phyloP scores from a whole-genome alignment of 148 eudicot genomes.

The Simmondsia chinensis region DNA sequence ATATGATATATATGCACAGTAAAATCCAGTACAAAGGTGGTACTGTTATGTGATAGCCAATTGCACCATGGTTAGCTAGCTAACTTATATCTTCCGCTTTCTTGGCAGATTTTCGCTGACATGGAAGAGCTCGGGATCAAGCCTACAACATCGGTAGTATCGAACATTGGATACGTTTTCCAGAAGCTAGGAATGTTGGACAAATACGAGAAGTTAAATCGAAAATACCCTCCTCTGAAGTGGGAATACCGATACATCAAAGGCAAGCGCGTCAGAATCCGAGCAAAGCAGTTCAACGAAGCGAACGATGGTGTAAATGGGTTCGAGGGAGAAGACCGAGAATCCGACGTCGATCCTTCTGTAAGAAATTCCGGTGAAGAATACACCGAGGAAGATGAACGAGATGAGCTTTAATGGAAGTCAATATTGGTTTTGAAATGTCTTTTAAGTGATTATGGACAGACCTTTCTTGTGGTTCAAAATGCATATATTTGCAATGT shows the following conservation, averaged over 20 bases:
- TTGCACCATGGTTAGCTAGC: no score
- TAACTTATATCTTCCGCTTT: background rate
- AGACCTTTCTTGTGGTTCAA: no score
- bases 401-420: no score
- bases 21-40: no score
- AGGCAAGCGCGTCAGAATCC: slow-evolving; percentile 70
- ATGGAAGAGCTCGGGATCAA: slow-evolving; percentile 92
- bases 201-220: slow-evolving; percentile 56
- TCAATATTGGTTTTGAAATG: no score
- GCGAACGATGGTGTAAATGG: slow-evolving; percentile 8
- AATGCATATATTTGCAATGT: no score
- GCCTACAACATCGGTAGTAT: slow-evolving; percentile 50
- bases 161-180: slow-evolving; percentile 72
- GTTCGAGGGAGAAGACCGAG: slow-evolving; percentile 19
- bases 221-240: slow-evolving; percentile 78
- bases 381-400: slow-evolving; percentile 6
- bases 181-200: slow-evolving; percentile 75
- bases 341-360: no score
- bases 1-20: no score
- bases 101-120: slow-evolving; percentile 65
- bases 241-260: slow-evolving; percentile 76
- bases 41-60: no score
- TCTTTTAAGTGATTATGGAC: no score
- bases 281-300: slow-evolving; percentile 28
- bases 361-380: slow-evolving; percentile 3